phyloP scores from a whole-genome alignment of 2,329 filamentous ascomycete genomes.

The Aspergillus terreus region DNA sequence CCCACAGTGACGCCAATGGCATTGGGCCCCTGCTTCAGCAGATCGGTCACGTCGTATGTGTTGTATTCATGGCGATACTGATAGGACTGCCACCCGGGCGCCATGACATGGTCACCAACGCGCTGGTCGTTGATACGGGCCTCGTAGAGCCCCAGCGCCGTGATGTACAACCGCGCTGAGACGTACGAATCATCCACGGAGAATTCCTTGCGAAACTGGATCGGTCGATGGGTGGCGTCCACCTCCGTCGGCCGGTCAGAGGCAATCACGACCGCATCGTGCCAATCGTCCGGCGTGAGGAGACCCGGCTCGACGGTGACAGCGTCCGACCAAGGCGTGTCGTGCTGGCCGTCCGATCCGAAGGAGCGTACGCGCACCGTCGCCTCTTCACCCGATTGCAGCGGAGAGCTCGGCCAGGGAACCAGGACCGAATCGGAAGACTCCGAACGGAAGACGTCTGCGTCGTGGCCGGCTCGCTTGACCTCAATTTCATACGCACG shows the following conservation, averaged over 20 bases:
- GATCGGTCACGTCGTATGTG: conserved; percentile 48
- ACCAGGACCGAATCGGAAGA: conserved; percentile 19
- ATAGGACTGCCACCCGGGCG: conserved; percentile 51
- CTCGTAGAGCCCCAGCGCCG: conserved; percentile 45
- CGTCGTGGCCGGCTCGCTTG: conserved; percentile 1
- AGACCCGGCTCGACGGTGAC: conserved; percentile 31
- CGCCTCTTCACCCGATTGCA: conserved; percentile 14
- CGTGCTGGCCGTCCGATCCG: neutral
- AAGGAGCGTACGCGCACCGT: conserved; percentile 9
- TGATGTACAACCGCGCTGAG: conserved; percentile 43
- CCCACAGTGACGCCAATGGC: conserved; percentile 40
- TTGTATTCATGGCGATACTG: conserved; percentile 48
- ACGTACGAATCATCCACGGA: conserved; percentile 8
- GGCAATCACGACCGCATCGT: conserved; percentile 20
- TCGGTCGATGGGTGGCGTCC: conserved; percentile 23
- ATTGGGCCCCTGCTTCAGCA: conserved; percentile 38
- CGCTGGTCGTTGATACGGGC: conserved; percentile 46
- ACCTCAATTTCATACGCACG: conserved; percentile 15
- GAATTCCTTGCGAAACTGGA: conserved; percentile 34
- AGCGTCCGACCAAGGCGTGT: conserved; percentile 29
- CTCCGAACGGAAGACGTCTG: conserved; percentile 8
- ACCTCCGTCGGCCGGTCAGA: conserved; percentile 17
- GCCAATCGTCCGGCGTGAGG: conserved; percentile 27
- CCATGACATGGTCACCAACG: conserved; percentile 43
- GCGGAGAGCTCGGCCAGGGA: conserved; percentile 17